phyloP scores from a whole-genome alignment of 441 rosid genomes.

The Erodium trifolium region DNA sequence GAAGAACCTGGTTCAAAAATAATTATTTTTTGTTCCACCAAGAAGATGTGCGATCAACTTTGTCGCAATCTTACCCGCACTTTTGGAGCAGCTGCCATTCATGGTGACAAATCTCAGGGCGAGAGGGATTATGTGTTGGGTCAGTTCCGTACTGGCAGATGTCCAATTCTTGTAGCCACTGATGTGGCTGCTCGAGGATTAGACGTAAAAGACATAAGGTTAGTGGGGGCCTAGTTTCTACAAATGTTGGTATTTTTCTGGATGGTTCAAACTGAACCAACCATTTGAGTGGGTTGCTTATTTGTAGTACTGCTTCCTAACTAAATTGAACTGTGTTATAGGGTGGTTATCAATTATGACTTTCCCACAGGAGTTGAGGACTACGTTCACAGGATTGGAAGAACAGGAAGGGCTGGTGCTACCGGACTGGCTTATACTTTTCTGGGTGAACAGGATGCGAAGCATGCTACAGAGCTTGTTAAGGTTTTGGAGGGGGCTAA shows the following conservation, averaged over 20 bases:
- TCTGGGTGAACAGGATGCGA: slow-evolving; percentile 84
- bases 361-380: slow-evolving; percentile 97
- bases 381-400: slow-evolving; percentile 96
- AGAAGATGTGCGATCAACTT: slow-evolving; percentile 96
- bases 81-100: slow-evolving; percentile 96
- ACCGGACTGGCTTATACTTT: slow-evolving; percentile 83
- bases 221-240: slow-evolving; percentile 1
- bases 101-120: slow-evolving; percentile 96
- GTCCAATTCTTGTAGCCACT: slow-evolving; percentile 94
- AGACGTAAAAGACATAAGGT: slow-evolving; percentile 97
- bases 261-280: neutral
- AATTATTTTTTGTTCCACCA: slow-evolving; percentile 89
- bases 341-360: slow-evolving; percentile 91
- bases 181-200: slow-evolving; percentile 52
- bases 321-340: slow-evolving; percentile 22
- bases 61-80: slow-evolving; percentile 72
- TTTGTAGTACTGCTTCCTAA: neutral
- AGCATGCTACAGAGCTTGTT: slow-evolving; percentile 78
- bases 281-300: neutral
- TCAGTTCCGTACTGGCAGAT: slow-evolving; percentile 88
- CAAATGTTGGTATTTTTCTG: neutral
- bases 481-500: slow-evolving; percentile 90
- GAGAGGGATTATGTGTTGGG: slow-evolving; percentile 82
- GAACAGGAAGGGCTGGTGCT: slow-evolving; percentile 99
- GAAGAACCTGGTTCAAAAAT: slow-evolving; percentile 94